These are phyloP conservation scores for Trichoderma arundinaceum DNA, from an alignment of 2,329 filamentous ascomycete genomes.

Conservation along the genomic window DNA sequence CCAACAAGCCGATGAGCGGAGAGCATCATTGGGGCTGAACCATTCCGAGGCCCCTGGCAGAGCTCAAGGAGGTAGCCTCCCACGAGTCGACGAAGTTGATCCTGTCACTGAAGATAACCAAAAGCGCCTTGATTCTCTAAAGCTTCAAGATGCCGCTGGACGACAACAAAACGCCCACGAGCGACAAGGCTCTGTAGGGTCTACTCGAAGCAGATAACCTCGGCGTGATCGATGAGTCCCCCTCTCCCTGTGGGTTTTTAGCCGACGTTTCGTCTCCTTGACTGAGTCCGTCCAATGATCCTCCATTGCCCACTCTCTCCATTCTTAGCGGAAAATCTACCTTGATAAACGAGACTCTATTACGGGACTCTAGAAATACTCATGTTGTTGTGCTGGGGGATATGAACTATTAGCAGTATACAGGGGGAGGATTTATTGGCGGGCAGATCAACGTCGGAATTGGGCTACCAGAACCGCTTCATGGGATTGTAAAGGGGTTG, in stretches of 20 bases:
- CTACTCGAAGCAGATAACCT: constrained; percentile 55
- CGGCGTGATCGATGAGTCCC: constrained; percentile 15
- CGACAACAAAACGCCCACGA: constrained; percentile 62
- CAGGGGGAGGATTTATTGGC: not conserved
- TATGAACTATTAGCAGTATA: not conserved
- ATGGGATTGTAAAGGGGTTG: constrained; percentile 4
- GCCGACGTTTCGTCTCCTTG: constrained; percentile 1
- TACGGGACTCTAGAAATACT: constrained; percentile 5
- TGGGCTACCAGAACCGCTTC: not conserved
- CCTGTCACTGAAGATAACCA: constrained; percentile 80
- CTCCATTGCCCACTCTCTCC: not conserved
- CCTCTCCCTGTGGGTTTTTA: not conserved
- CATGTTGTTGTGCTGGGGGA: not conserved
- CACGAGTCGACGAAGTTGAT: constrained; percentile 76
- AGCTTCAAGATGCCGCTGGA: constrained; percentile 79
- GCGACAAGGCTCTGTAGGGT: constrained; percentile 65
- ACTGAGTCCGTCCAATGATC: constrained; percentile 8
- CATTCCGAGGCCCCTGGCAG: constrained; percentile 43
- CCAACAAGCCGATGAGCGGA: constrained; percentile 76
- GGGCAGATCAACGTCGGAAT: constrained; percentile 20
- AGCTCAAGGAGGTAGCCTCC: constrained; percentile 51
- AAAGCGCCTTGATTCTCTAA: constrained; percentile 85
- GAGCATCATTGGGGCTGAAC: constrained; percentile 49
- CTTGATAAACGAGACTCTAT: not conserved
- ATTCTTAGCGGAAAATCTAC: not conserved